Base-by-base conservation (phyloP, 73 alveolate genomes). In the Chromera velia region DNA sequence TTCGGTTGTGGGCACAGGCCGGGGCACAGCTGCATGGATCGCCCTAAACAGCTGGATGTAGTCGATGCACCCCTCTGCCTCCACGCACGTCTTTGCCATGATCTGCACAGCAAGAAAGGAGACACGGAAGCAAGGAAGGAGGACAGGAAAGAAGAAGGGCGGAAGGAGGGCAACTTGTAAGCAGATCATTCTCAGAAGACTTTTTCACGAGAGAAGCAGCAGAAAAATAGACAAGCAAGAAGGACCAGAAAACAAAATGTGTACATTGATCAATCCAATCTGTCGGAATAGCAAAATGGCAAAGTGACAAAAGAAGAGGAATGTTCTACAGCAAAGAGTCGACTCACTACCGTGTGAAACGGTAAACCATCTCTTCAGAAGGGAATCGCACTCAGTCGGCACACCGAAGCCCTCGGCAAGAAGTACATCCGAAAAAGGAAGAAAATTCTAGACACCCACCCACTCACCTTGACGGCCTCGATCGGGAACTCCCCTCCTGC, bases 401-500 rank as follows among this genome's bases (percentile, higher is more conserved):
- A 83, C 82, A 72, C 72, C 65, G 29, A 24, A 76, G 73, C 75
- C 89, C 75, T 32, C 65, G 66, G 85, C 89, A 82, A 70, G 49
- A 82, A 31, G 85, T 82, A 34, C 65, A 46, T 74, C 77, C 82
- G 70, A 74, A 32, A 74, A 74, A 83, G 19, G 49, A 67, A 73
- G 85, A 82, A 70, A 69, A 72, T 72, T 91, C 97, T 72, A 89
- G 95, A 80, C 80, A 74, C 68, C 94, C 88, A 64, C 81, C 83
- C 88, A 93, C 89, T 88, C 33, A 89, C 89, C 29, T 77, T 76
- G 32, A 93, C 98, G 13, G 98, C 96, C 31, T 84, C 76, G n/a
- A 86, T 74, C 22, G 98, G 97, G 79, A 86, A 93, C 40, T 84
- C 79, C 64, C 98, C 98, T 47, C 77, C 82, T 13, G 97, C 97